Base-by-base conservation (phyloP, 2,329 filamentous ascomycete genomes). In the Aurifilum marmelostoma region DNA sequence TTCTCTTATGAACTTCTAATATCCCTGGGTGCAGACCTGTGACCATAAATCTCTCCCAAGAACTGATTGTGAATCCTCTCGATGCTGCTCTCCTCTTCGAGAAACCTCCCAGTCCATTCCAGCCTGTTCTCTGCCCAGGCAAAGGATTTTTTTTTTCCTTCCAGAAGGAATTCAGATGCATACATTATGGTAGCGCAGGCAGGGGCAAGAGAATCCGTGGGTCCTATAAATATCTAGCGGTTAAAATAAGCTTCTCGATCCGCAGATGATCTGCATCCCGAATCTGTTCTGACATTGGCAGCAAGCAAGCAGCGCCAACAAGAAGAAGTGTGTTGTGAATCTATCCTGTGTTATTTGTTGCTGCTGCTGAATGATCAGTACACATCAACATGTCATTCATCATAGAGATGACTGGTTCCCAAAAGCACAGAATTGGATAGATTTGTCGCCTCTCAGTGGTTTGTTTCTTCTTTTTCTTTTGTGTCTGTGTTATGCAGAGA, bases 131-230 rank as follows among this genome's bases (percentile, higher is more conserved):
- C 6, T 56, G 27, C 52, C 27, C 14, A 18, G 52, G 52, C 12
- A 29, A 24, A 56, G 14, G 52, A 16, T 21, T 47, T 11, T 11
- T 11, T 2, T 18, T 21, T 4, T 18, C 41, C 41, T 11, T 8
- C 7, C 43, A 47, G 93, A 27, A 71, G n/a, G 24, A 65, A n/a
- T 11, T 43, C 34, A 32, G n/a, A 2, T 39, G n/a, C n/a, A n/a
- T n/a, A n/a, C n/a, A 39, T 39, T 6, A 34, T 4, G 41, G 37
- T 58, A 34, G 24, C 32, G 63, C 21, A 27, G 47, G 21, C 47
- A 54, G 63, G 52, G 62, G 41, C 43, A 50, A 34, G 24, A 27
- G 24, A 63, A 29, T 39, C 32, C 21, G 29, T 8, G 61, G 27
- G 18, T 63, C 29, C 61, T 63, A 63, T 50, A 63, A 63, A 63